Conservation (phyloP, 176 grass and related monocot species). For the Raddia distichophylla region DNA sequence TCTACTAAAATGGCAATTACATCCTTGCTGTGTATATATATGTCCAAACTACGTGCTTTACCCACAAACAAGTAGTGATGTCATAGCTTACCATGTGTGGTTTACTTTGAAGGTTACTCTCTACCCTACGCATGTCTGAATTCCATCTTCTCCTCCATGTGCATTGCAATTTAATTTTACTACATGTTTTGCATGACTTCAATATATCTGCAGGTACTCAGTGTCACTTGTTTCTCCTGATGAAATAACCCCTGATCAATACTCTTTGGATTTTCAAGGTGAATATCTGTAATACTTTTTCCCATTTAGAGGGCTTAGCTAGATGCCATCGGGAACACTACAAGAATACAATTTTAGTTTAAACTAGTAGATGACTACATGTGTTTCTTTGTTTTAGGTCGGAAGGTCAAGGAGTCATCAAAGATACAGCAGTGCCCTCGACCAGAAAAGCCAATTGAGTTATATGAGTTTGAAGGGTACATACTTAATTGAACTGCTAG, state of each 20-base stretch:
- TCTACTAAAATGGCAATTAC: neutral
- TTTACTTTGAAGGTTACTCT: neutral
- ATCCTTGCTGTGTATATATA: neutral
- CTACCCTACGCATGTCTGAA: neutral
- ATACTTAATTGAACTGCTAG: too few relatives aligned
- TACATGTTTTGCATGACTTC: neutral
- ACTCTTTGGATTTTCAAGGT: constrained; percentile 78
- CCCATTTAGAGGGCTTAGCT: neutral
- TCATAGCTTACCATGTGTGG: neutral
- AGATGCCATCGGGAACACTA: neutral
- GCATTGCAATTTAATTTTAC: neutral
- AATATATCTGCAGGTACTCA: constrained; percentile 59
- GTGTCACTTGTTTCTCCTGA: constrained; percentile 65
- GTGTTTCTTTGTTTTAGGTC: constrained; percentile 45
- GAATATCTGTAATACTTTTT: neutral
- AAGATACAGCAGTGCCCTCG: constrained; percentile 67
- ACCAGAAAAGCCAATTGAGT: constrained; percentile 85
- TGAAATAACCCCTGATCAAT: constrained; percentile 64
- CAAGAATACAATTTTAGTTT: neutral
- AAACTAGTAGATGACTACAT: neutral
- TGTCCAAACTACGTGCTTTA: neutral
- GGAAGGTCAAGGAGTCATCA: constrained; percentile 85
- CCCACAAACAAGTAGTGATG: neutral
- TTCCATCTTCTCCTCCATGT: neutral
- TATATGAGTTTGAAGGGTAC: constrained; percentile 97